A percentile compares a stretch with the other conserved stretches of the same genome.
phyloP scores from a whole-genome alignment of 148 eudicot genomes.

The Beta vulgaris region DNA sequence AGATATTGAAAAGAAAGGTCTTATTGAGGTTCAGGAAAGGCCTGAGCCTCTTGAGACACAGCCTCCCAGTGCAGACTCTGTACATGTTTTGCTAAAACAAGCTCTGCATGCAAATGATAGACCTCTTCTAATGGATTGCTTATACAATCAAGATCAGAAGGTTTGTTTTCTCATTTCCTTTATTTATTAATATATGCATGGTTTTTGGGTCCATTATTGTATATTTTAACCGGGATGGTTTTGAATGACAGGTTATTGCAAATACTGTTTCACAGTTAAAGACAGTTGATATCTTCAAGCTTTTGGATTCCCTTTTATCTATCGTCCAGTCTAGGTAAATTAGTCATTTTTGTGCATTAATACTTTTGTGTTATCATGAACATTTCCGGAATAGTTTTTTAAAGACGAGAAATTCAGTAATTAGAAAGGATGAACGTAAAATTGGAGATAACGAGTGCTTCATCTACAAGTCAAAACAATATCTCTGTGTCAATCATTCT shows the following conservation, averaged over 20 bases:
- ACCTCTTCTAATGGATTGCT: conserved; percentile 69
- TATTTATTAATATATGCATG: not conserved
- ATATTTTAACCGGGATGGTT: conserved; percentile 3
- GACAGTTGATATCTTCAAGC: conserved; percentile 74
- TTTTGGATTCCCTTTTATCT: conserved; percentile 65
- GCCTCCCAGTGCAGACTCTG: conserved; percentile 92
- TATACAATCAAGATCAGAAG: conserved; percentile 81
- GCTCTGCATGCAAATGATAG: conserved; percentile 90
- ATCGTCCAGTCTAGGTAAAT: conserved; percentile 71
- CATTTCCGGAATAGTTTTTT: not conserved
- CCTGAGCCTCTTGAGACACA: conserved; percentile 34
- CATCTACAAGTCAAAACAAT: not conserved
- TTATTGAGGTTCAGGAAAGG: conserved; percentile 32
- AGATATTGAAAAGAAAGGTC: conserved; percentile 40
- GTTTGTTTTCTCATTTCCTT: conserved; percentile 27
- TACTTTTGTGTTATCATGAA: not conserved
- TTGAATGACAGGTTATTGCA: conserved; percentile 58
- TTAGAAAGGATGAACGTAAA: too few species aligned
- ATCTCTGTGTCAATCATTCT: not conserved
- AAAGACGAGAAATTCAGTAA: too few species aligned
- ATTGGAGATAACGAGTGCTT: too few species aligned
- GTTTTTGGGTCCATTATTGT: not conserved
- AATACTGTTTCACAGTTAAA: conserved; percentile 68
- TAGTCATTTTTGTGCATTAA: not conserved
- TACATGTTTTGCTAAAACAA: conserved; percentile 82